phyloP scores from a whole-genome alignment of 257 asterid genomes.

The Solanum neorickii region DNA sequence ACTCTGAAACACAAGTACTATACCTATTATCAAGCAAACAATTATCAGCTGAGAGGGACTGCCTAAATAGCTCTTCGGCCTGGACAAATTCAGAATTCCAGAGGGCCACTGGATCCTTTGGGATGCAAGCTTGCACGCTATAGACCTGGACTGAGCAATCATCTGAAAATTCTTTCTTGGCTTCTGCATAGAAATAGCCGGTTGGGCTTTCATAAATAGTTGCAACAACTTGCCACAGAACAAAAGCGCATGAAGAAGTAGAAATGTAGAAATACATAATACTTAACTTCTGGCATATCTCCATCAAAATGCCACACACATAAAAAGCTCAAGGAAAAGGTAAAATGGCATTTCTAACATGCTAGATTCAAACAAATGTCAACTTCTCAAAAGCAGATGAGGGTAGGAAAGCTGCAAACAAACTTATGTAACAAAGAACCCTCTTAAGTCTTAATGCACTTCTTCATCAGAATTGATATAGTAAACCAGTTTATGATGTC shows the following conservation, averaged over 20 bases:
- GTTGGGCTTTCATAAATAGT: not conserved
- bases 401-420: not conserved
- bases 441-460: not conserved
- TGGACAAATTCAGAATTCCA: conserved; percentile 92
- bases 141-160: conserved; percentile 71
- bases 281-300: not conserved
- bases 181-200: conserved; percentile 33
- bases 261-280: not conserved
- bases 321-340: not conserved
- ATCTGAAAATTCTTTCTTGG: conserved; percentile 59
- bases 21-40: conserved; percentile 82
- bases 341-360: not conserved
- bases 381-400: not conserved
- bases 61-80: conserved; percentile 72
- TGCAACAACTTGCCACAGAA: not conserved
- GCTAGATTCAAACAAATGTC: not conserved
- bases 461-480: not conserved
- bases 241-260: not conserved
- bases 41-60: conserved; percentile 48
- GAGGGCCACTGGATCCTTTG: conserved; percentile 88
- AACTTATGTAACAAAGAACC: not conserved
- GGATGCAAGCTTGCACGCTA: conserved; percentile 83
- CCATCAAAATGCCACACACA: not conserved
- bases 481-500: not conserved
- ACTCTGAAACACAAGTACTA: not conserved